Evolutionary conservation across 805 yeast species (phyloP).

Genomic region (Teunomyces tritomae): DNA sequence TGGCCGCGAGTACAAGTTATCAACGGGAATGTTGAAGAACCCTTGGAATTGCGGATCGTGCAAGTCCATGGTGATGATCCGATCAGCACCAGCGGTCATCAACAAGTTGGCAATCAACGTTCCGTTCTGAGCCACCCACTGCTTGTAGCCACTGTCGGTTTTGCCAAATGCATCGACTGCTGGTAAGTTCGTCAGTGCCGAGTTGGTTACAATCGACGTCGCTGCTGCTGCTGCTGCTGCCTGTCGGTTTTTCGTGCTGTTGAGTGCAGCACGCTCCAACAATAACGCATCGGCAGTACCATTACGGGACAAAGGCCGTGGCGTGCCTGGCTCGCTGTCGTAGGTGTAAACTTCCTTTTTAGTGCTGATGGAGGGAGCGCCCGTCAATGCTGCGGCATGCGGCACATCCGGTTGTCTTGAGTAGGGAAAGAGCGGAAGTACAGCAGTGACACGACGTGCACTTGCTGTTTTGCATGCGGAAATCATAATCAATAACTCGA

Average conservation of each 20-base stretch:
- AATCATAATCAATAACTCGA: slow-evolving; percentile 78
- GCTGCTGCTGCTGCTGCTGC: slow-evolving; percentile 22
- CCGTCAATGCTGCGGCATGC: slow-evolving; percentile 58
- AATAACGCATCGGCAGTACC: slow-evolving; percentile 7
- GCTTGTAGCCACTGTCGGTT: slow-evolving; percentile 70
- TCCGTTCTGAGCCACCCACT: slow-evolving; percentile 96
- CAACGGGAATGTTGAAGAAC: slow-evolving; percentile 93
- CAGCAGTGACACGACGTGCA: slow-evolving; percentile 86
- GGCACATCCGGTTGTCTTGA: slow-evolving; percentile 96
- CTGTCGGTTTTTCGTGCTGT: slow-evolving; percentile 4
- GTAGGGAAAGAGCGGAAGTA: slow-evolving; percentile 90
- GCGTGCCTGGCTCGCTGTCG: slow-evolving; percentile 53
- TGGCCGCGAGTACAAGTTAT: slow-evolving; percentile 87
- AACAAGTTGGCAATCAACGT: slow-evolving; percentile 84
- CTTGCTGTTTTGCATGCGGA: slow-evolving; percentile 94
- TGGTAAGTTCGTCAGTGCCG: slow-evolving; percentile 29
- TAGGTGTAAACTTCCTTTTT: slow-evolving; percentile 42
- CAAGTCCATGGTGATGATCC: slow-evolving; percentile 94
- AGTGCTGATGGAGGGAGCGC: slow-evolving; percentile 56
- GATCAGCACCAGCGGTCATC: slow-evolving; percentile 93
- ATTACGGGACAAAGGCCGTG: slow-evolving; percentile 37
- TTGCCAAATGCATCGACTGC: slow-evolving; percentile 36
- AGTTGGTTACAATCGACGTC: slow-evolving; percentile 27
- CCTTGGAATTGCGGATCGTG: slow-evolving; percentile 99
- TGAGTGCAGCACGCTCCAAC: slow-evolving; percentile 2